Conservation (phyloP, 768 basidiomycete species). For the Flagelloscypha sp. region DNA sequence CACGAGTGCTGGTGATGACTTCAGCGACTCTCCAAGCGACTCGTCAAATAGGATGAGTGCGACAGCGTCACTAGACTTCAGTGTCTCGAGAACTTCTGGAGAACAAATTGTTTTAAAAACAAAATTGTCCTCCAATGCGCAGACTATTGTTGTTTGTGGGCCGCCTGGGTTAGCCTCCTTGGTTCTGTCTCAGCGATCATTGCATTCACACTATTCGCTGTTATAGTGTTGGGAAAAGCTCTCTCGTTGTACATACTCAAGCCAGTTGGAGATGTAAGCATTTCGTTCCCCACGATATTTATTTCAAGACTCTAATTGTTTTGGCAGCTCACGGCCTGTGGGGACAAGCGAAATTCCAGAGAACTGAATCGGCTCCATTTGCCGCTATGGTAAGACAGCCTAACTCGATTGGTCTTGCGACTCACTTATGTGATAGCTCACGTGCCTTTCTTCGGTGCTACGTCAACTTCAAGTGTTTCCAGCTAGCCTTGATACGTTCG, state of each 20-base stretch:
- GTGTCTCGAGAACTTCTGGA: slow-evolving; percentile 35
- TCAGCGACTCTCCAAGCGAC: slow-evolving; percentile 34
- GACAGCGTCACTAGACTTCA: slow-evolving; percentile 25
- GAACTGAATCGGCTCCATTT: slow-evolving; percentile 59
- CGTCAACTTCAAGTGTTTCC: slow-evolving; percentile 70
- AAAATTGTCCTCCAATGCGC: slow-evolving; percentile 39
- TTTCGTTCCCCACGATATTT: slow-evolving; percentile 1
- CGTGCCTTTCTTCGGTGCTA: slow-evolving; percentile 62
- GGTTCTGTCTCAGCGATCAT: not conserved
- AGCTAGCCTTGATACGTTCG: slow-evolving; percentile 61
- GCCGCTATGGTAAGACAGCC: slow-evolving; percentile 42
- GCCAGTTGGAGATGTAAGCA: slow-evolving; percentile 59
- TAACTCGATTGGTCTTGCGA: not conserved
- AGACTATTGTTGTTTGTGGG: slow-evolving; percentile 54
- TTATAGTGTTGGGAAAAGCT: slow-evolving; percentile 66
- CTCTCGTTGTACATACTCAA: slow-evolving; percentile 60
- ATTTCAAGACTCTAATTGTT: slow-evolving; percentile 2
- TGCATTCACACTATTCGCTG: not conserved
- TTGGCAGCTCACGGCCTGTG: slow-evolving; percentile 55
- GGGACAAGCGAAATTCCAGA: slow-evolving; percentile 72
- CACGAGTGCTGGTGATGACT: slow-evolving; percentile 27
- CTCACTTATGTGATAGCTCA: slow-evolving; percentile 31
- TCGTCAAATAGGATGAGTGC: slow-evolving; percentile 18
- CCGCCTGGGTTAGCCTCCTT: slow-evolving; percentile 46
- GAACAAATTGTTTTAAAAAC: slow-evolving; percentile 35